phyloP scores from a whole-genome alignment of 495 filamentous ascomycete genomes.

The Penicillium tannophilum region DNA sequence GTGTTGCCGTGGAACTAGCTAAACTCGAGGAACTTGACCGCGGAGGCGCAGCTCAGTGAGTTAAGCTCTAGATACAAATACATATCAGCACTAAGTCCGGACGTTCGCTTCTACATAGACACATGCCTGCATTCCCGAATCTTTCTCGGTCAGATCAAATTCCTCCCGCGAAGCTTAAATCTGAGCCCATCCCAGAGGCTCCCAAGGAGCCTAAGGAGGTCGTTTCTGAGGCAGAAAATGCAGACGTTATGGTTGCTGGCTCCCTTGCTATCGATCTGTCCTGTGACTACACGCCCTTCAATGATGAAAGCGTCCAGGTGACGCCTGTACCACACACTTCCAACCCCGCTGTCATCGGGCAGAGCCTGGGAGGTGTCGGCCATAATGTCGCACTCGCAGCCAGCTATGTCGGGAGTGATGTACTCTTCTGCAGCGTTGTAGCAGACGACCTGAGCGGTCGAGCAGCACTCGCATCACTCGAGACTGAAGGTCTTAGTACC shows the following conservation, averaged over 20 bases:
- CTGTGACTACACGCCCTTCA: constrained; percentile 69
- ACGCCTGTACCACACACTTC: constrained; percentile 74
- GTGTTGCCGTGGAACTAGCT: constrained; percentile 74
- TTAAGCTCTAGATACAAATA: constrained; percentile 25
- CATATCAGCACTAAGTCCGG: constrained; percentile 36
- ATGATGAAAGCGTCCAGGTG: constrained; percentile 24
- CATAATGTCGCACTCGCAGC: constrained; percentile 86
- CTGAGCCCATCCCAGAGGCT: not conserved
- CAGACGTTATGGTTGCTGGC: constrained; percentile 82
- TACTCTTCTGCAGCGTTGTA: constrained; percentile 73
- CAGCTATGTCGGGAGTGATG: constrained; percentile 58
- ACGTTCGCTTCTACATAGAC: constrained; percentile 37
- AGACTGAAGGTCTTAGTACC: constrained; percentile 62
- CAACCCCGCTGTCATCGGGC: constrained; percentile 76
- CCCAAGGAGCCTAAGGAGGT: constrained; percentile 7
- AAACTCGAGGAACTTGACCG: constrained; percentile 54
- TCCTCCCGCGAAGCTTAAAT: constrained; percentile 20
- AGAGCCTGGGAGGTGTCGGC: constrained; percentile 92
- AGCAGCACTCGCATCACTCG: constrained; percentile 63
- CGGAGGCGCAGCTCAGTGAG: constrained; percentile 43
- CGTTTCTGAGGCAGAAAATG: constrained; percentile 26
- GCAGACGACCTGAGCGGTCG: constrained; percentile 77
- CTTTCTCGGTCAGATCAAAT: constrained; percentile 30
- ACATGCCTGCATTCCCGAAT: constrained; percentile 42
- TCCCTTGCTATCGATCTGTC: constrained; percentile 85